Conservation (phyloP, 2,329 filamentous ascomycete species). For the Neofusicoccum ribis region DNA sequence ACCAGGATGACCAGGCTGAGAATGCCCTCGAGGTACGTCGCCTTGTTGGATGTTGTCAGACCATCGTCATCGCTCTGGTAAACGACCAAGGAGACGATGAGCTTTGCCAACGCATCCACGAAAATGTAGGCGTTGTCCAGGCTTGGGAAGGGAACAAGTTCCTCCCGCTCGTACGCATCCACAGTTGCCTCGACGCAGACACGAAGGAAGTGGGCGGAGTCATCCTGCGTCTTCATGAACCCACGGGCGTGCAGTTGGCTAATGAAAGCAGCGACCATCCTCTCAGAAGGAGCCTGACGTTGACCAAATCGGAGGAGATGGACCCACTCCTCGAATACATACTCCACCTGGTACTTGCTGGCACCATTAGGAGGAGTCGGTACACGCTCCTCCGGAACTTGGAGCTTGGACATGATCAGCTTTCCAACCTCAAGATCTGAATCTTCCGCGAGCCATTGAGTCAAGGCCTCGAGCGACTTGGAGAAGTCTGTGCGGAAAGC, state of each 20-base stretch:
- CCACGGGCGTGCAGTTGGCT: conserved; percentile 76
- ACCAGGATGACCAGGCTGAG: conserved; percentile 77
- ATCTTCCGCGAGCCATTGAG: conserved; percentile 77
- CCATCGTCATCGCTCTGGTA: conserved; percentile 63
- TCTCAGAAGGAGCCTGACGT: conserved; percentile 67
- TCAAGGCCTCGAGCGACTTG: conserved; percentile 76
- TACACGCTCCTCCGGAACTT: conserved; percentile 52
- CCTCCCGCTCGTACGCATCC: conserved; percentile 72
- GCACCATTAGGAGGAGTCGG: conserved; percentile 58
- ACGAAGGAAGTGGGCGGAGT: conserved; percentile 77
- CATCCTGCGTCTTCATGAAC: conserved; percentile 72
- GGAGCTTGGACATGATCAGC: conserved; percentile 68
- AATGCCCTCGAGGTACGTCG: conserved; percentile 73
- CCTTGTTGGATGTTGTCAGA: conserved; percentile 62
- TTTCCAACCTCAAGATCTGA: conserved; percentile 65
- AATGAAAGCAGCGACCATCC: conserved; percentile 73
- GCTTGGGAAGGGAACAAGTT: conserved; percentile 59
- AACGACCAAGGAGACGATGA: conserved; percentile 74
- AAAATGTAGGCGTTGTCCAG: conserved; percentile 62
- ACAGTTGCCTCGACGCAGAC: conserved; percentile 79
- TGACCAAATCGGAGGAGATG: conserved; percentile 64
- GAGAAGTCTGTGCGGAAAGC: conserved; percentile 85
- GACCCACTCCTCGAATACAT: conserved; percentile 95
- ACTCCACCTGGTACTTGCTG: conserved; percentile 83
- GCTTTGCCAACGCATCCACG: conserved; percentile 78